Conservation (phyloP, 768 basidiomycete genomes). For the Russula sp. region DNA sequence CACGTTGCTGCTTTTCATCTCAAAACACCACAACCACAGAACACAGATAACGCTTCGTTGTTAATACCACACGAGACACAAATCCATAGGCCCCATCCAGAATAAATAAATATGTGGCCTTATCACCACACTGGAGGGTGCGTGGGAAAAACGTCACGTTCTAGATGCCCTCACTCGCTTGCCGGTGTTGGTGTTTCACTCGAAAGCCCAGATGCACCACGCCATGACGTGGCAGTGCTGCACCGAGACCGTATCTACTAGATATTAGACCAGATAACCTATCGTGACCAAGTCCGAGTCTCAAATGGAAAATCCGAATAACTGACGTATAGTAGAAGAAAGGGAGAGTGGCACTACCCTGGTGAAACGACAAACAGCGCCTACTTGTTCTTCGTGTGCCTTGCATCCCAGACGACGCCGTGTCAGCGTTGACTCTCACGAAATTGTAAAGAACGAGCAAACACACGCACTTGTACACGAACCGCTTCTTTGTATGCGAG, state of each 20-base stretch:
- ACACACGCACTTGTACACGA: slow-evolving; percentile 69
- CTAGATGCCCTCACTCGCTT: too few species aligned
- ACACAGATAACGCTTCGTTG: too few species aligned
- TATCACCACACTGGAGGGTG: neutral
- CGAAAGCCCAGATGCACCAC: neutral
- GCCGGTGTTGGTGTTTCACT: neutral
- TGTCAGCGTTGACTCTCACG: neutral
- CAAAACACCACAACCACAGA: neutral
- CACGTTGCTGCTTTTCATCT: neutral
- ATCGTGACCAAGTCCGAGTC: neutral
- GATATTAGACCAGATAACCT: neutral
- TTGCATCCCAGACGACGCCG: slow-evolving; percentile 15
- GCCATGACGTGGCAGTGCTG: neutral
- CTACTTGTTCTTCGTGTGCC: slow-evolving; percentile 40
- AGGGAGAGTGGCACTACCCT: neutral
- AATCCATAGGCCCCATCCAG: neutral
- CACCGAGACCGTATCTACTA: neutral
- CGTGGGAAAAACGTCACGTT: neutral
- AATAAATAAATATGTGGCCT: neutral
- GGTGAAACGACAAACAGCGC: neutral
- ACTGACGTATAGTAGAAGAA: neutral
- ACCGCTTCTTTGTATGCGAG: slow-evolving; percentile 80
- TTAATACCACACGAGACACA: neutral
- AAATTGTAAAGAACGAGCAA: neutral
- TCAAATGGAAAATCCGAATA: neutral